phyloP scores from a whole-genome alignment of 345 rosid species.

The Orychophragmus violaceus region DNA sequence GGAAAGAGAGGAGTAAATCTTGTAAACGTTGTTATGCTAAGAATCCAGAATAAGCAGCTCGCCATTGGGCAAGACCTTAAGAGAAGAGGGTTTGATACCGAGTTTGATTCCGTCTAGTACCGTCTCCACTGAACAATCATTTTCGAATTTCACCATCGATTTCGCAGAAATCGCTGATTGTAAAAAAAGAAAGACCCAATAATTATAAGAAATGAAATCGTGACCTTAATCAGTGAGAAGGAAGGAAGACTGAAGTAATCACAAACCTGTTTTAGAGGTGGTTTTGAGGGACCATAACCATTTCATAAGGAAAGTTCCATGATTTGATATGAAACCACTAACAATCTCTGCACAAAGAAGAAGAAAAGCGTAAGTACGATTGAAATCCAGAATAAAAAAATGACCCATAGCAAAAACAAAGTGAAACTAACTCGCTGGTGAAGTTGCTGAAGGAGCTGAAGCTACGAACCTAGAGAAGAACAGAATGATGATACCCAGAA shows the following conservation, averaged over 20 bases:
- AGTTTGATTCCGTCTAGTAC: slow-evolving; percentile 95
- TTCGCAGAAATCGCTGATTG: slow-evolving; percentile 55
- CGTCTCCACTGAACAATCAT: slow-evolving; percentile 90
- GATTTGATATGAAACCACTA: slow-evolving; percentile 60
- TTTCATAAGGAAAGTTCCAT: slow-evolving; percentile 40
- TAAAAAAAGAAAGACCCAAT: neutral
- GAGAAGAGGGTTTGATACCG: slow-evolving; percentile 76
- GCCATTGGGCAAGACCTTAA: slow-evolving; percentile 70
- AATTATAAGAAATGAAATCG: neutral
- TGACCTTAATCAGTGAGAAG: neutral
- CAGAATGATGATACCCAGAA: too few species aligned
- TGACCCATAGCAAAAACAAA: too few species aligned
- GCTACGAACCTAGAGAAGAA: slow-evolving; percentile 46
- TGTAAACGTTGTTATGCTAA: slow-evolving; percentile 77
- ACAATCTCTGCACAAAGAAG: slow-evolving; percentile 55
- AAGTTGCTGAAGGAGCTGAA: slow-evolving; percentile 50
- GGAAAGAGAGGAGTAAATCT: slow-evolving; percentile 71
- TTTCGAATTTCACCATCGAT: slow-evolving; percentile 89
- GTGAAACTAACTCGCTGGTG: slow-evolving; percentile 75
- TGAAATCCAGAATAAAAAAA: slow-evolving; percentile 13
- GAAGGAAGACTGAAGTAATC: too few species aligned
- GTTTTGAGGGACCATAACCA: too few species aligned
- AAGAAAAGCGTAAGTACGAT: neutral
- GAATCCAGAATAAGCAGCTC: slow-evolving; percentile 90
- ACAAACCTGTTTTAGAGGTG: slow-evolving; percentile 69